These are phyloP conservation scores for Phytophthora vignae DNA, from an alignment of 352 stramenopile species.

Conservation along the genomic window DNA sequence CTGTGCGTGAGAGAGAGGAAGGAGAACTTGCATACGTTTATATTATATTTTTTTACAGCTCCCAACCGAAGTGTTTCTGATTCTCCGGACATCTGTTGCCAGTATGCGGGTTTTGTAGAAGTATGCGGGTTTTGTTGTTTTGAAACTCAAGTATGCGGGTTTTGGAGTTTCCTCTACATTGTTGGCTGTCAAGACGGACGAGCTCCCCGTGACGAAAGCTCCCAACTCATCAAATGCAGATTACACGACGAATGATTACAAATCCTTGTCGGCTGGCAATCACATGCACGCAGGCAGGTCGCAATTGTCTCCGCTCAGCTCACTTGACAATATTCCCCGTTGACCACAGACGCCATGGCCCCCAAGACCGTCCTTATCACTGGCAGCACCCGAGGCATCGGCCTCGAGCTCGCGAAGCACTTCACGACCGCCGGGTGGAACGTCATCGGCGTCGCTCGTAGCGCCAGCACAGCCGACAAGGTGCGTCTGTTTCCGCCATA, in stretches of 20 bases:
- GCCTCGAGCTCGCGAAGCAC: constrained; percentile 47
- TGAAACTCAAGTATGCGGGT: too few relatives aligned
- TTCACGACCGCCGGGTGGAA: constrained; percentile 52
- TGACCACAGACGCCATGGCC: not conserved
- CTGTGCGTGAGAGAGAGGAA: too few relatives aligned
- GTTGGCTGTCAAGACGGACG: too few relatives aligned
- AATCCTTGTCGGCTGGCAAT: not conserved
- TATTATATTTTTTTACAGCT: too few relatives aligned
- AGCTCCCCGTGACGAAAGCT: too few relatives aligned
- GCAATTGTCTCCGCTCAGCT: not conserved
- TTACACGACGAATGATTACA: not conserved
- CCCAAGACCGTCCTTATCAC: constrained; percentile 30
- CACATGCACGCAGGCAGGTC: not conserved
- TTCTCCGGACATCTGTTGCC: too few relatives aligned
- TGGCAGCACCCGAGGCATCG: constrained; percentile 50
- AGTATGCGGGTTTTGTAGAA: too few relatives aligned
- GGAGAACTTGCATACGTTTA: too few relatives aligned
- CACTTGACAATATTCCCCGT: not conserved
- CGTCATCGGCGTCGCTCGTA: constrained; percentile 46
- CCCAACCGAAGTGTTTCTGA: too few relatives aligned
- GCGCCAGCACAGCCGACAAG: constrained; percentile 31
- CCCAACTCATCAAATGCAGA: not conserved
- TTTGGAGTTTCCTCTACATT: too few relatives aligned
- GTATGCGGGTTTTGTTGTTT: too few relatives aligned
- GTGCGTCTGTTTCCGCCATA: constrained; percentile 15